phyloP scores from a whole-genome alignment of 139 green algal species.

The Pleodorina starrii region DNA sequence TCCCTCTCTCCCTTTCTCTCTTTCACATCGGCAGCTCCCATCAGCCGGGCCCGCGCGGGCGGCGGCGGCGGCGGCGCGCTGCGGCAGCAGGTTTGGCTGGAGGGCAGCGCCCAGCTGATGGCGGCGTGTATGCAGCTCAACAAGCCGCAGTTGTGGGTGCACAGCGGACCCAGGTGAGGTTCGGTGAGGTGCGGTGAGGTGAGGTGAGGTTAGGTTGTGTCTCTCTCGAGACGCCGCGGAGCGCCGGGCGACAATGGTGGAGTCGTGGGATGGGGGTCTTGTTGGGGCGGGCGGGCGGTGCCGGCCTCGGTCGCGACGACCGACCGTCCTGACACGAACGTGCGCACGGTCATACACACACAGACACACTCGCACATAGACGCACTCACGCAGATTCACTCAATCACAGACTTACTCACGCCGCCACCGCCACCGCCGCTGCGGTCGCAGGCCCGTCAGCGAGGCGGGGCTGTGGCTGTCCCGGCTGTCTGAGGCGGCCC shows the following conservation, averaged over 20 bases:
- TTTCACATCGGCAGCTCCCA: too few relatives aligned
- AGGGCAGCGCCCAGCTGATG: slow-evolving; percentile 37
- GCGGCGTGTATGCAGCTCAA: background rate
- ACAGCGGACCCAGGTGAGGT: slow-evolving; percentile 6
- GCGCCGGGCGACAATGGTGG: too few relatives aligned
- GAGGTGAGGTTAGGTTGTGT: background rate
- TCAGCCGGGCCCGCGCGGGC: background rate
- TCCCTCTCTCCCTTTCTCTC: background rate
- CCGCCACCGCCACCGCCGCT: too few relatives aligned
- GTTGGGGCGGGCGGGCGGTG: too few relatives aligned
- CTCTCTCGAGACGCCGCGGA: too few relatives aligned
- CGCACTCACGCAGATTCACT: too few relatives aligned
- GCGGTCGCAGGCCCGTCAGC: slow-evolving; percentile 18
- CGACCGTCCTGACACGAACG: too few relatives aligned
- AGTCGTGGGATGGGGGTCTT: too few relatives aligned
- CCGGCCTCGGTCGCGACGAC: too few relatives aligned
- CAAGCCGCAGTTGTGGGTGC: slow-evolving; percentile 34
- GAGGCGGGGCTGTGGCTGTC: slow-evolving; percentile 10
- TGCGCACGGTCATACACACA: background rate
- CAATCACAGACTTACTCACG: too few relatives aligned
- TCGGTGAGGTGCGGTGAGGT: background rate
- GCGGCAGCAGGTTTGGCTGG: slow-evolving; percentile 43
- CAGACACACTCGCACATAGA: background rate
- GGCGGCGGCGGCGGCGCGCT: slow-evolving; percentile 34
- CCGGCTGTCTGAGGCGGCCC: background rate